Evolutionary conservation across 1,139 yeast genomes (phyloP).

Genomic region (Blastobotrys buckinghamii): DNA sequence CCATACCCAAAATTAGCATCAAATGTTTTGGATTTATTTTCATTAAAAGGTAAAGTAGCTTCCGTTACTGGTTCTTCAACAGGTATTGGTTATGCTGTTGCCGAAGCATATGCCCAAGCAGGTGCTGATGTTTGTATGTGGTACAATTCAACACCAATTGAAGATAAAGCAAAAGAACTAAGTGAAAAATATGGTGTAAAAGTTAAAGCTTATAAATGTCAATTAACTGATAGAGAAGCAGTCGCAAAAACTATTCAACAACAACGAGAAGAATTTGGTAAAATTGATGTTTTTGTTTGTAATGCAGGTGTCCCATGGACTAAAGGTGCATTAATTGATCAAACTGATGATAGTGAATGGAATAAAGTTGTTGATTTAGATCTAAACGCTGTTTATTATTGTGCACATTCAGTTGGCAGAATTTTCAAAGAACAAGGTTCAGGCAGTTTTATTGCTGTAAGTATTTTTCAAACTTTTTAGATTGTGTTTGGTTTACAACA

Average conservation of each 20-base stretch:
- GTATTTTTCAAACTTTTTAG: too few species aligned
- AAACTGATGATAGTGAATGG: slow-evolving; percentile 55
- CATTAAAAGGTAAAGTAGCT: slow-evolving; percentile 75
- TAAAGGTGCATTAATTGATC: slow-evolving; percentile 61
- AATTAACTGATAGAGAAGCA: slow-evolving; percentile 52
- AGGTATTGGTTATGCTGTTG: slow-evolving; percentile 82
- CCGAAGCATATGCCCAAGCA: slow-evolving; percentile 82
- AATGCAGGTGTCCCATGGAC: slow-evolving; percentile 92
- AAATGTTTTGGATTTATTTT: slow-evolving; percentile 33
- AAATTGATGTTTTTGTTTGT: slow-evolving; percentile 79
- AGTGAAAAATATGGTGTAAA: slow-evolving; percentile 58
- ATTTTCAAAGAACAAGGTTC: slow-evolving; percentile 62
- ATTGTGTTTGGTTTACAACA: too few species aligned
- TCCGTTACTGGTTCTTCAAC: slow-evolving; percentile 84
- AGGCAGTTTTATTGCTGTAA: slow-evolving; percentile 73
- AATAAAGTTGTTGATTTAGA: slow-evolving; percentile 63
- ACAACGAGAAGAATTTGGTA: slow-evolving; percentile 65
- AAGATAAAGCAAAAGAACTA: slow-evolving; percentile 52
- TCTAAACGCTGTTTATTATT: slow-evolving; percentile 69
- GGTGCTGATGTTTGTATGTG: slow-evolving; percentile 88
- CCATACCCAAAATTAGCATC: slow-evolving; percentile 30
- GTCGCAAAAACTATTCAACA: slow-evolving; percentile 54
- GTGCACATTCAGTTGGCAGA: slow-evolving; percentile 65
- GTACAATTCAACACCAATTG: slow-evolving; percentile 65
- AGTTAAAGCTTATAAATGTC: slow-evolving; percentile 67